Evolutionary conservation across 805 yeast species (phyloP).

Genomic region (Myxozyma mucilagina): DNA sequence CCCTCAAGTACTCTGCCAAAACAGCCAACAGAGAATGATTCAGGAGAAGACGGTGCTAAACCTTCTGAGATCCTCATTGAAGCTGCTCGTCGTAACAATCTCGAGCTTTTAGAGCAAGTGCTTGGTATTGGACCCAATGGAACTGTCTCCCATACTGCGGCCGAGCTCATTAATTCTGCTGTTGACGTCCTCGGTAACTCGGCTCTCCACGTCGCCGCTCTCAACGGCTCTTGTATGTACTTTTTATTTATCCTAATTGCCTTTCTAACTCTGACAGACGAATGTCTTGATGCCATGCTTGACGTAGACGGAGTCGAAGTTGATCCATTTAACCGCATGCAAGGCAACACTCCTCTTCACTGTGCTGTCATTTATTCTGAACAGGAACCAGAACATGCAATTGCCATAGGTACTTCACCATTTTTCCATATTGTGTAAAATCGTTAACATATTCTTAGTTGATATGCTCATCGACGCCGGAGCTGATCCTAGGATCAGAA

Average conservation of each 20-base stretch:
- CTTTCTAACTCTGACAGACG: constrained; percentile 45
- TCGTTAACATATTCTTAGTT: constrained; percentile 35
- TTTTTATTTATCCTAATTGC: background rate
- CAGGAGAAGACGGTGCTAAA: constrained; percentile 63
- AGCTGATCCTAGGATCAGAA: constrained; percentile 66
- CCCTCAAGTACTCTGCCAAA: background rate
- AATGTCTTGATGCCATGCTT: constrained; percentile 73
- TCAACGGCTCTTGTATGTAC: constrained; percentile 61
- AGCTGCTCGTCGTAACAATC: constrained; percentile 83
- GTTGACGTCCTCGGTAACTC: constrained; percentile 77
- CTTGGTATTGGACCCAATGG: constrained; percentile 46
- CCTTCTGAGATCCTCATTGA: constrained; percentile 78
- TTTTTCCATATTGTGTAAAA: too few relatives aligned
- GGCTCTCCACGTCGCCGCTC: constrained; percentile 78
- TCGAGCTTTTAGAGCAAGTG: constrained; percentile 65
- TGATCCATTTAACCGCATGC: constrained; percentile 69
- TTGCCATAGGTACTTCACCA: constrained; percentile 50
- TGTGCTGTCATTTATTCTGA: constrained; percentile 73
- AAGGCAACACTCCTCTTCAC: constrained; percentile 89
- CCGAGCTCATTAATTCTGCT: constrained; percentile 63
- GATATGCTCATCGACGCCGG: constrained; percentile 90
- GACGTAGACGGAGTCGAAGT: constrained; percentile 91
- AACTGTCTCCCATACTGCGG: constrained; percentile 37
- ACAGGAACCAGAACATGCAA: constrained; percentile 83
- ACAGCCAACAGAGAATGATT: background rate